Evolutionary conservation across 441 rosid genomes (phyloP), one percentile per base, ranked within the genome.

Genomic region (Arabidopsis hybrid): DNA sequence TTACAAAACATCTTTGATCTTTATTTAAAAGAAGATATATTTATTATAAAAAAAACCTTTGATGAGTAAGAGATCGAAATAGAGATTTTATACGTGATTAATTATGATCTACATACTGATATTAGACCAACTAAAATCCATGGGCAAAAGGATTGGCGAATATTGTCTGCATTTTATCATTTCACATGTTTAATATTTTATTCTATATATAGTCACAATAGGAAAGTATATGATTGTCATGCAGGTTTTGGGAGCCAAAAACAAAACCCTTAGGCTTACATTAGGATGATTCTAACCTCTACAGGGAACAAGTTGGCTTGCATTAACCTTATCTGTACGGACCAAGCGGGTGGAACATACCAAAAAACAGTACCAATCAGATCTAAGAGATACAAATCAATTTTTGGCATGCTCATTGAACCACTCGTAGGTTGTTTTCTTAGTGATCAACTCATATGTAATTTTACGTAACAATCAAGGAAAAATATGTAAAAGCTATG

Each of bases 391-490:
- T 21, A 21, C 26, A 21, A 21, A 21, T 21, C 26, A 21, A 21
- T 21, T 16, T 64, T 64, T 29, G n/a, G 43, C 45, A 49, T 16
- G 12, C 9, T 65, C 31, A 60, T 47, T 31, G 32, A 31, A 59
- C 11, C 40, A 18, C 7, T 75, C 55, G 55, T 18, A 69, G 66
- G 71, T 46, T 76, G 65, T 56, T 55, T 46, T 69, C 11, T 63
- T 46, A 35, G 53, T 68, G 34, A 60, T 11, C 17, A 63, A 26
- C 39, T 55, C 31, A 34, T 4, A 46, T 65, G 35, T 40, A 39
- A 42, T 39, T 7, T 53, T 49, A 49, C 61, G 75, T 76, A 70
- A 32, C 47, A 64, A 49, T 70, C 49, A 40, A 70, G 40, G 36
- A 55, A 56, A 4, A 63, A 1, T 38, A 21, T 42, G 10, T 29